Percentiles rank a stretch among this genome's conserved stretches.
Conservation (phyloP, 352 stramenopile species). For the Phytophthora colocasiae region DNA sequence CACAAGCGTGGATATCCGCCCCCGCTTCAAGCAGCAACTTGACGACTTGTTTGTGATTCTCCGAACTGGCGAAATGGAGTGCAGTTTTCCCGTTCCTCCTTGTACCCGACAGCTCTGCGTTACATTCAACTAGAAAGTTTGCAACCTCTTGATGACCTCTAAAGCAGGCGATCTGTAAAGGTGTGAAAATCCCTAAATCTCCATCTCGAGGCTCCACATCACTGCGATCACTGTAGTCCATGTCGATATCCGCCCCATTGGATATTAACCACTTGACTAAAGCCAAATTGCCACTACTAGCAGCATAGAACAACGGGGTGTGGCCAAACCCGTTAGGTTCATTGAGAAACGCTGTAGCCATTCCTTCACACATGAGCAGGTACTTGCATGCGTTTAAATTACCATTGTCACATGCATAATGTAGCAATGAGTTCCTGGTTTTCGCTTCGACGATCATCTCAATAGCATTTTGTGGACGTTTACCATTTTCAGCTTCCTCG, state of each 20-base stretch:
- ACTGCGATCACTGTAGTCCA: slow-evolving; percentile 72
- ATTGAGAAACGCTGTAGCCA: slow-evolving; percentile 69
- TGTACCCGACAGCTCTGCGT: slow-evolving; percentile 73
- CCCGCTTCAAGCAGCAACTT: slow-evolving; percentile 76
- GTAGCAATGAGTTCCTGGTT: slow-evolving; percentile 77
- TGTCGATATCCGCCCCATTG: slow-evolving; percentile 85
- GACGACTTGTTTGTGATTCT: slow-evolving; percentile 69
- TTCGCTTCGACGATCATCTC: slow-evolving; percentile 64
- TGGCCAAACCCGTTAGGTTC: slow-evolving; percentile 80
- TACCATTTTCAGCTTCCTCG: slow-evolving; percentile 17
- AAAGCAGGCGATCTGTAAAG: slow-evolving; percentile 82
- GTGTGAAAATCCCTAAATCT: slow-evolving; percentile 79
- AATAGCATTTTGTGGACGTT: slow-evolving; percentile 24
- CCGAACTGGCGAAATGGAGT: slow-evolving; percentile 70
- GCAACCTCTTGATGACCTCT: slow-evolving; percentile 71
- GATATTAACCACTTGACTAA: slow-evolving; percentile 89
- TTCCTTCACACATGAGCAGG: slow-evolving; percentile 75
- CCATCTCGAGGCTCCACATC: slow-evolving; percentile 58
- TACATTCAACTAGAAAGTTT: slow-evolving; percentile 87
- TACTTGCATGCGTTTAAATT: slow-evolving; percentile 87
- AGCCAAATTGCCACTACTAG: slow-evolving; percentile 72
- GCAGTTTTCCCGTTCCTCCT: slow-evolving; percentile 77
- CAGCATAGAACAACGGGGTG: slow-evolving; percentile 82
- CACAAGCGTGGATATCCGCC: slow-evolving; percentile 68
- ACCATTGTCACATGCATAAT: slow-evolving; percentile 85